Evolutionary conservation across 768 basidiomycete genomes (phyloP).

Genomic region (Lanmaoa rubissima): DNA sequence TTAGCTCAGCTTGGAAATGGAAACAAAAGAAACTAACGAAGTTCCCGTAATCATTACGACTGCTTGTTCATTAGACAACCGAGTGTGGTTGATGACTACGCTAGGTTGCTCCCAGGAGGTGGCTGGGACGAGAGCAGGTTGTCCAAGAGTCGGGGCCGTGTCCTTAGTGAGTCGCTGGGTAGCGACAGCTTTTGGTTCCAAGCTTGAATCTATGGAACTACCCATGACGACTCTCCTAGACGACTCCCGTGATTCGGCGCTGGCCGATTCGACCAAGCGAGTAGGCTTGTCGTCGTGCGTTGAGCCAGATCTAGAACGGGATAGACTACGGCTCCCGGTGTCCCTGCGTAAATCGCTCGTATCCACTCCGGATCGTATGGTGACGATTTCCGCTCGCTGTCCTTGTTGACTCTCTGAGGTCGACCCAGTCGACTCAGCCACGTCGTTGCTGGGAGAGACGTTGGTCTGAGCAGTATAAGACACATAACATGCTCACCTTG

Average conservation of each 20-base stretch:
- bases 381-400: not conserved
- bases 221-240: not conserved
- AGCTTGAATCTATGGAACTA: not conserved
- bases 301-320: not conserved
- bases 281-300: not conserved
- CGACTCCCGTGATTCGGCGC: not conserved
- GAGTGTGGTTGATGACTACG: not conserved
- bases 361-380: not conserved
- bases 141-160: not conserved
- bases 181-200: not conserved
- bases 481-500: not conserved
- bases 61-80: not conserved
- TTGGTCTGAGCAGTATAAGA: not conserved
- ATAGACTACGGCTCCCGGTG: not conserved
- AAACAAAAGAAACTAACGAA: slow-evolving; percentile 4
- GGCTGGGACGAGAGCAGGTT: not conserved
- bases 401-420: not conserved
- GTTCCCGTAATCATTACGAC: not conserved
- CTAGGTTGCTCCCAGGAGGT: not conserved
- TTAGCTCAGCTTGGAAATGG: not conserved
- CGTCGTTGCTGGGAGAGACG: not conserved
- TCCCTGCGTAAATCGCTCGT: not conserved
- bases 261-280: not conserved
- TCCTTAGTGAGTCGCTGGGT: not conserved
- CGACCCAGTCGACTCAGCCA: not conserved